phyloP scores from a whole-genome alignment of 306 rosid genomes.

The Cicer chorassanicum region DNA sequence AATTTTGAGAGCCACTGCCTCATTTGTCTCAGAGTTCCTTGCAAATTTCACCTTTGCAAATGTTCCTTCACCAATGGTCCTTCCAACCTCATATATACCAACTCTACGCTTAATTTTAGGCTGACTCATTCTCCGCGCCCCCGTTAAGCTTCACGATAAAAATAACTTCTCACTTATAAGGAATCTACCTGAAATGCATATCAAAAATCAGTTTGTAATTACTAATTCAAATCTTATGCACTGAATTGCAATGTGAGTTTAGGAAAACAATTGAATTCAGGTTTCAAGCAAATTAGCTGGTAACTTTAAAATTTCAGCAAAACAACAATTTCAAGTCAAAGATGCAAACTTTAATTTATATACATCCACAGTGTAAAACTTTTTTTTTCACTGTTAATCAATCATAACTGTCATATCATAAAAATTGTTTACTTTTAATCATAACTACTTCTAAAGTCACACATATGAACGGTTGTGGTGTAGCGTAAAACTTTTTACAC shows the following conservation, averaged over 20 bases:
- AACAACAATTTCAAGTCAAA: conserved; percentile 26
- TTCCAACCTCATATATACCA: conserved; percentile 93
- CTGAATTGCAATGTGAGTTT: neutral
- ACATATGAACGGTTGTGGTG: too few relatives aligned
- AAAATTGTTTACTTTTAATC: too few relatives aligned
- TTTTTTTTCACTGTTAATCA: too few relatives aligned
- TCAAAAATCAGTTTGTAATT: conserved; percentile 35
- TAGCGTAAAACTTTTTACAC: too few relatives aligned
- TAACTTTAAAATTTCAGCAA: neutral
- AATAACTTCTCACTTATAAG: conserved; percentile 37
- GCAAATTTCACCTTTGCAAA: conserved; percentile 97
- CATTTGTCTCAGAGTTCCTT: conserved; percentile 78
- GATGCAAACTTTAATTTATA: conserved; percentile 16
- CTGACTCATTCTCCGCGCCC: conserved; percentile 69
- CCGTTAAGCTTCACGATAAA: conserved; percentile 32
- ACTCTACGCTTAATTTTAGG: conserved; percentile 83
- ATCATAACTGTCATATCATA: too few relatives aligned
- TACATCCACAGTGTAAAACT: too few relatives aligned
- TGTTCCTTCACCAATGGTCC: conserved; percentile 98
- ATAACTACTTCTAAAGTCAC: too few relatives aligned
- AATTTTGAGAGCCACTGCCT: conserved; percentile 85
- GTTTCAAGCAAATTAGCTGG: neutral
- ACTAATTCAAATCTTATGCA: conserved; percentile 13
- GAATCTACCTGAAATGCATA: conserved; percentile 48
- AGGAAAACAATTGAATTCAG: neutral